Conservation (phyloP, 345 rosid genomes). For the Melaleuca alternifolia region DNA sequence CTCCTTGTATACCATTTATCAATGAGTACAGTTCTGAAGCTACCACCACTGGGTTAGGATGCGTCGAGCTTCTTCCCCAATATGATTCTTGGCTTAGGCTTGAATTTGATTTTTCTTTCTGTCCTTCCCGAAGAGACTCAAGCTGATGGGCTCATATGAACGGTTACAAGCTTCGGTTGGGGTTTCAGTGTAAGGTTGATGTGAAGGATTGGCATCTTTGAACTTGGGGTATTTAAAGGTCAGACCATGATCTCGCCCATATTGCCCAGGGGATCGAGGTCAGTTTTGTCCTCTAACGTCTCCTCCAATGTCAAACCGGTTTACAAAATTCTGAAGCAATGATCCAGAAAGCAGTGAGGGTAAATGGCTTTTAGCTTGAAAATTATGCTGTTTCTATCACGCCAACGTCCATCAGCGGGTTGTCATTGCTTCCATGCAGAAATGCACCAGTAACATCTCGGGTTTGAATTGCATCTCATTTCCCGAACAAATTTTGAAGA, state of each 20-base stretch:
- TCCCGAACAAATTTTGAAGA: background rate
- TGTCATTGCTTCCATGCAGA: background rate
- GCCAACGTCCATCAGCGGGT: background rate
- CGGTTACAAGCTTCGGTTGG: background rate
- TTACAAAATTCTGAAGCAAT: background rate
- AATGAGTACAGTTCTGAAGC: slow-evolving; percentile 3
- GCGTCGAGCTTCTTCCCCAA: background rate
- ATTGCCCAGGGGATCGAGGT: background rate
- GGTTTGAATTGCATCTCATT: background rate
- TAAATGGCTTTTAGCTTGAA: background rate
- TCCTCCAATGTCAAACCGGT: background rate
- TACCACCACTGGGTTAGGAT: background rate
- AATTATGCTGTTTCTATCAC: background rate
- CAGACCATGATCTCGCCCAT: background rate
- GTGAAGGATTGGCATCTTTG: background rate
- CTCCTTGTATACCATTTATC: slow-evolving; percentile 16
- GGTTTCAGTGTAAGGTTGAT: background rate
- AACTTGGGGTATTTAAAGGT: background rate
- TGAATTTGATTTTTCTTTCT: background rate
- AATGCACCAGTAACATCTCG: background rate
- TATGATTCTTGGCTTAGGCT: background rate
- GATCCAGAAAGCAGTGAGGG: background rate
- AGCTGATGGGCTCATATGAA: background rate
- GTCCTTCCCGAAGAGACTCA: background rate
- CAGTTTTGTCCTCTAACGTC: background rate